Conservation (phyloP, 129 eudicot genomes). For the Artemisia argyi region DNA sequence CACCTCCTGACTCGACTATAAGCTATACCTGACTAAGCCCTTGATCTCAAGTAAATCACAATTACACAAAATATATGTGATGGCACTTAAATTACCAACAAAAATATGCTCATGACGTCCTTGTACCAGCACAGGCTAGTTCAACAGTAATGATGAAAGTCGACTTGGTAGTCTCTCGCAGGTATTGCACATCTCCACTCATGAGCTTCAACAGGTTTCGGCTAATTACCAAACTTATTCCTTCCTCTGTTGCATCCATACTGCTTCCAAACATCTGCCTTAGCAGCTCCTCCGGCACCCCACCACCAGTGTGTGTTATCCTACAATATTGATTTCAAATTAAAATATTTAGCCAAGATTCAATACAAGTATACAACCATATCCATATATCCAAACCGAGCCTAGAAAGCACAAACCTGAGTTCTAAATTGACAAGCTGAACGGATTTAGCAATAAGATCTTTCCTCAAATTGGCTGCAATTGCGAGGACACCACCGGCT, state of each 20-base stretch:
- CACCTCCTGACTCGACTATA: no score
- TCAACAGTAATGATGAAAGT: conserved; percentile 83
- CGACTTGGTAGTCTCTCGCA: conserved; percentile 70
- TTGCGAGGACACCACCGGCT: conserved; percentile 61
- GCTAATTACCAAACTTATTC: conserved; percentile 76
- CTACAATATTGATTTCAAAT: conserved; percentile 27
- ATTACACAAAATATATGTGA: no score
- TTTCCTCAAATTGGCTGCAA: conserved; percentile 53
- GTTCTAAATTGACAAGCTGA: conserved; percentile 79
- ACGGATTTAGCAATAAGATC: conserved; percentile 67
- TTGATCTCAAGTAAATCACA: no score
- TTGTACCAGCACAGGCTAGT: conserved; percentile 62
- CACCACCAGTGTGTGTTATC: conserved; percentile 85
- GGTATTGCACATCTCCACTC: conserved; percentile 92
- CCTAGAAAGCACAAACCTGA: conserved; percentile 48
- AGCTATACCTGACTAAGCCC: no score
- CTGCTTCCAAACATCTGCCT: conserved; percentile 81
- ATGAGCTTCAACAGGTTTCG: conserved; percentile 84
- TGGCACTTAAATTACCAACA: no score
- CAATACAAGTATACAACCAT: neutral
- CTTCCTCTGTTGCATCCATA: conserved; percentile 68
- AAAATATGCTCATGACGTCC: conserved; percentile 12
- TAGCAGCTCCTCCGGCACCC: conserved; percentile 72
- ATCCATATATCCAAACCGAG: neutral
- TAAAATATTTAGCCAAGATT: neutral